Base-by-base conservation (phyloP, 345 rosid genomes). In the Aurinia saxatilis region DNA sequence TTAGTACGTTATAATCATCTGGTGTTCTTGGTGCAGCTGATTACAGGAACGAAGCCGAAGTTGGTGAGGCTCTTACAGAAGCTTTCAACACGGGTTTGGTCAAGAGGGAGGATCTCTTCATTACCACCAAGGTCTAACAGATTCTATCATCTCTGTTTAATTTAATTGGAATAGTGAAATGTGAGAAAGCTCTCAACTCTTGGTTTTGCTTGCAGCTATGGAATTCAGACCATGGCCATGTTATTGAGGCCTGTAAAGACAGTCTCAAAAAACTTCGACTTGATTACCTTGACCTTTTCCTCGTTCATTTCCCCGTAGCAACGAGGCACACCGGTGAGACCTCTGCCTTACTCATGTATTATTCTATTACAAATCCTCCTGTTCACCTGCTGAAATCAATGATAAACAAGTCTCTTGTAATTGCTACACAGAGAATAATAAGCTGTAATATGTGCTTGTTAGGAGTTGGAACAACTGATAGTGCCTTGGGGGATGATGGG, bases 201-300 rank as follows among this genome's bases (percentile, higher is more conserved):
- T 47, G 10, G 35, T 29, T 19, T 61, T 44, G 56, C 84, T 61
- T 44, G 56, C 84, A 91, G 98, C 86, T 91, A 10, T 91, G 98
- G 98, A 91, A 88, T 68, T 86, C 96, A n/a, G 95, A 91, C 56
- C 98, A 91, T 40, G 91, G 91, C 4, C 98, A 91, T 73, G 92
- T 83, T 36, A 38, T 78, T 6, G 96, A 88, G 78, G 96, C 96
- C 3, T 91, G 92, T 76, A 84, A 81, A 65, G 90, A 79, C 67
- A 88, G 98, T 72, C 78, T 88, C 57, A 84, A 88, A 75, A 88
- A 91, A 72, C 95, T 91, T 47, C 88, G 72, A 79, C 85, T 88
- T 36, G 88, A 91, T 58, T 91, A 88, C 65, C 82, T 91, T 39
- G 98, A 91, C 60, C 86, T 91, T 57, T 91, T 75, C 73, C 98